phyloP scores from a whole-genome alignment of 2,329 filamentous ascomycete genomes.

The Lecanicillium sp. region DNA sequence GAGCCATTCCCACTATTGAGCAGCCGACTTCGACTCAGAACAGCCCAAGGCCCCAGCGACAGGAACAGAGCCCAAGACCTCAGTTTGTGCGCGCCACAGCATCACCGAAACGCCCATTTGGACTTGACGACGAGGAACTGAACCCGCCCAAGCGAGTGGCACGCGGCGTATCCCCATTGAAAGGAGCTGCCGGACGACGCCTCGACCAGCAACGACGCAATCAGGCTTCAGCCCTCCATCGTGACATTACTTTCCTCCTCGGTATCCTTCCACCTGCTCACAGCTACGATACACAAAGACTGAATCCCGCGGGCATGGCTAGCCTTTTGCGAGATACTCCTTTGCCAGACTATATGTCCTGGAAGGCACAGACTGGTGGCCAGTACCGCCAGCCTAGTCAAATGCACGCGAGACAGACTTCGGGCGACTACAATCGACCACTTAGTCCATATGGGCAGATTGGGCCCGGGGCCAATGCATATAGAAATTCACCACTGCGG shows the following conservation, averaged over 20 bases:
- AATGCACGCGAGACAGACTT: conserved; percentile 30
- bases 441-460: conserved; percentile 40
- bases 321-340: conserved; percentile 60
- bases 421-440: conserved; percentile 37
- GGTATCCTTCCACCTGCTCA: conserved; percentile 67
- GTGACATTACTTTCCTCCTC: conserved; percentile 56
- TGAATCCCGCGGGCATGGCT: conserved; percentile 65
- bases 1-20: conserved; percentile 46
- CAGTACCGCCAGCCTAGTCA: conserved; percentile 26
- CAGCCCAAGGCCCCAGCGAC: conserved; percentile 30
- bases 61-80: conserved; percentile 36
- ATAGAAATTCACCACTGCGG: conserved; percentile 44
- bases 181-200: conserved; percentile 78
- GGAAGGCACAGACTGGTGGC: conserved; percentile 37
- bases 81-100: conserved; percentile 39
- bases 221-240: conserved; percentile 61
- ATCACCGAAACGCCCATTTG: conserved; percentile 55
- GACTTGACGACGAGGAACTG: conserved; percentile 61
- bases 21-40: conserved; percentile 35
- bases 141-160: conserved; percentile 77
- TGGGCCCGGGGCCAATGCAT: conserved; percentile 30
- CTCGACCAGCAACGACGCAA: conserved; percentile 68
- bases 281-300: conserved; percentile 61
- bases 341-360: conserved; percentile 52
- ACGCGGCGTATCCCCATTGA: conserved; percentile 86